Base-by-base conservation (phyloP, 495 filamentous ascomycete species). In the Stereocaulon alpinum region DNA sequence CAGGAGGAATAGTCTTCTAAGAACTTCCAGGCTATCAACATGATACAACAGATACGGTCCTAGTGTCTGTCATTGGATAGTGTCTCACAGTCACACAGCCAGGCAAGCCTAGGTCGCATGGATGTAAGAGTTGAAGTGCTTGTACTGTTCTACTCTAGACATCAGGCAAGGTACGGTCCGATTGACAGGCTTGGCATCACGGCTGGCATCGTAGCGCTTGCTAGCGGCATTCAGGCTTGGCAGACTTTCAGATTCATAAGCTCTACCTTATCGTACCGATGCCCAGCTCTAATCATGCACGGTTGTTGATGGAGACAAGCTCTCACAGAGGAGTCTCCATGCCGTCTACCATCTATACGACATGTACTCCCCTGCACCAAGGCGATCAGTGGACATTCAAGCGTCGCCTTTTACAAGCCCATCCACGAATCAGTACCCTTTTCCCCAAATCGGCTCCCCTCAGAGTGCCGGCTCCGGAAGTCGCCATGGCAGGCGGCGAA, bases 381-480 rank as follows among this genome's bases (percentile, higher is more conserved):
- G 85, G 68, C 85, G 82, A 71, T 88, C 86, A 63, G 77, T 85
- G 62, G 86, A 88, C 69, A 87, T 81, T 66, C 70, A 87, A 66
- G 76, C 64, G 18, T 77, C 79, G 56, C 73, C 78, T 58, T 72
- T 75, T 22, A 70, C 81, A 14, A 77, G 78, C 10, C 76, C 80
- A 37, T 78, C 81, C 40, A 65, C 76, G 58, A 74, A 70, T 30
- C 83, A 88, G 61, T 83, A 82, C 64, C 79, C 84, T 27, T 81
- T 84, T 50, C 78, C 64, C 24, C 72, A 72, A 58, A 55, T 73
- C 44, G 74, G 77, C 40, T 74, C 73, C 37, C 70, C 76, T 24
- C 73, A 73, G 12, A 72, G 68, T 40, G 71, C 69, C 63, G 69
- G 70, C 59, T 63, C 64, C 64, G 73, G 75, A 43, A 65, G 41